Evolutionary conservation across 1,284 basidiomycete genomes (phyloP).

Genomic region (Schizophyllum amplum): DNA sequence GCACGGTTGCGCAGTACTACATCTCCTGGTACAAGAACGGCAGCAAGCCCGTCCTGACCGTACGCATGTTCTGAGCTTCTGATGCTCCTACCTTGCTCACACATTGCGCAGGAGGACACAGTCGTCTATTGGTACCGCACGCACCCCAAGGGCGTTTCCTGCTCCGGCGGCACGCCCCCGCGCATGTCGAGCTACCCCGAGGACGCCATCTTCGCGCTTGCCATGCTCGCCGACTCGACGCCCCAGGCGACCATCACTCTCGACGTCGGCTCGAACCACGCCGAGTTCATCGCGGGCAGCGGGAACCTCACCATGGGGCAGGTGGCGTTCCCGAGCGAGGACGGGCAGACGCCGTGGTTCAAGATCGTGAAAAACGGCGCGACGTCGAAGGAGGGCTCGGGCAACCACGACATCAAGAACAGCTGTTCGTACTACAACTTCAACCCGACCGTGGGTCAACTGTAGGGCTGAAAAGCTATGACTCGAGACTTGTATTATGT

Average conservation of each 20-base stretch:
- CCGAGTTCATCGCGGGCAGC: slow-evolving; percentile 16
- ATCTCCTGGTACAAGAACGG: slow-evolving; percentile 25
- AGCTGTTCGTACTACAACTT: slow-evolving; percentile 21
- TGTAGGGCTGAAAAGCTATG: neutral
- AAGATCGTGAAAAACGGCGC: slow-evolving; percentile 20
- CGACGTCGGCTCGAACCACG: slow-evolving; percentile 21
- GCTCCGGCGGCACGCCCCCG: slow-evolving; percentile 18
- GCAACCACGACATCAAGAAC: slow-evolving; percentile 17
- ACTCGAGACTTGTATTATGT: too few relatives aligned
- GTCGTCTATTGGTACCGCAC: slow-evolving; percentile 28
- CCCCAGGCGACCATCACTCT: slow-evolving; percentile 20
- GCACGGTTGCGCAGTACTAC: slow-evolving; percentile 25
- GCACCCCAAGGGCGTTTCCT: slow-evolving; percentile 21
- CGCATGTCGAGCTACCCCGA: slow-evolving; percentile 23
- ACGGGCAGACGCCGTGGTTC: slow-evolving; percentile 24
- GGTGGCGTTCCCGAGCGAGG: slow-evolving; percentile 23
- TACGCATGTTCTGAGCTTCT: slow-evolving; percentile 8
- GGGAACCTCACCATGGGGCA: slow-evolving; percentile 20
- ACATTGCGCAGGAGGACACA: slow-evolving; percentile 17
- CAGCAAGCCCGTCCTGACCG: slow-evolving; percentile 18
- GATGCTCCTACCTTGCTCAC: neutral
- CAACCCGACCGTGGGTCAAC: slow-evolving; percentile 17
- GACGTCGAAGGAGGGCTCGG: slow-evolving; percentile 18
- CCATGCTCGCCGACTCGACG: slow-evolving; percentile 16
- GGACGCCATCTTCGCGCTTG: slow-evolving; percentile 25